Evolutionary conservation across 192 early-diverging fungal genomes (phyloP).

Genomic region (Haplosporangium gracile): DNA sequence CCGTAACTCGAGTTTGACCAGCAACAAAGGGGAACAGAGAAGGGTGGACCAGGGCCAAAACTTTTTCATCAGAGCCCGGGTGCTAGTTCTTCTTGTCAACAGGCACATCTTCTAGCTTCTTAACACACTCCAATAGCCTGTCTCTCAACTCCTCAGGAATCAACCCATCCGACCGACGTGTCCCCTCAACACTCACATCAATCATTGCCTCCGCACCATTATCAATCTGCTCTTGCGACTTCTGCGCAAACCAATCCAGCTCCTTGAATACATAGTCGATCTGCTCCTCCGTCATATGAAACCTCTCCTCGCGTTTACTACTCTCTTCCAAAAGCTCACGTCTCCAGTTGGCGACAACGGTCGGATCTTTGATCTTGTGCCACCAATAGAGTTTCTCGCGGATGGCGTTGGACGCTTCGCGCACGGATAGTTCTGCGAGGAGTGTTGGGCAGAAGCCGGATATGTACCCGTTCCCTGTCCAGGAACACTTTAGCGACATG

Average conservation of each 20-base stretch:
- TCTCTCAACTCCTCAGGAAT: slow-evolving; percentile 47
- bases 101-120: slow-evolving; percentile 55
- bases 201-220: not conserved
- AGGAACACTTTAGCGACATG: not conserved
- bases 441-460: not conserved
- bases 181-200: slow-evolving; percentile 20
- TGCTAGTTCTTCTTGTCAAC: slow-evolving; percentile 59
- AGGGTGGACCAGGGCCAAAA: slow-evolving; percentile 67
- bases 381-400: slow-evolving; percentile 64
- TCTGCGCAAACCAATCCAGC: slow-evolving; percentile 54
- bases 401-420: slow-evolving; percentile 58
- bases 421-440: slow-evolving; percentile 21
- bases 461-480: not conserved
- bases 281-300: slow-evolving; percentile 51
- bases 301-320: slow-evolving; percentile 7
- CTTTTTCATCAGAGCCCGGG: slow-evolving; percentile 60
- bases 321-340: not conserved
- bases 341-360: slow-evolving; percentile 44
- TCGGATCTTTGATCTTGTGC: slow-evolving; percentile 40
- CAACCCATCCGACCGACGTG: slow-evolving; percentile 40
- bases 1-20: slow-evolving; percentile 9
- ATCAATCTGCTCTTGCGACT: slow-evolving; percentile 52
- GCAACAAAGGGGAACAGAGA: slow-evolving; percentile 64
- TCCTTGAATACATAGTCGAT: slow-evolving; percentile 61
- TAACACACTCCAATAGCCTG: slow-evolving; percentile 26